Base-by-base conservation (phyloP, 176 grass and related monocot species). In the Aegilops longissima region DNA sequence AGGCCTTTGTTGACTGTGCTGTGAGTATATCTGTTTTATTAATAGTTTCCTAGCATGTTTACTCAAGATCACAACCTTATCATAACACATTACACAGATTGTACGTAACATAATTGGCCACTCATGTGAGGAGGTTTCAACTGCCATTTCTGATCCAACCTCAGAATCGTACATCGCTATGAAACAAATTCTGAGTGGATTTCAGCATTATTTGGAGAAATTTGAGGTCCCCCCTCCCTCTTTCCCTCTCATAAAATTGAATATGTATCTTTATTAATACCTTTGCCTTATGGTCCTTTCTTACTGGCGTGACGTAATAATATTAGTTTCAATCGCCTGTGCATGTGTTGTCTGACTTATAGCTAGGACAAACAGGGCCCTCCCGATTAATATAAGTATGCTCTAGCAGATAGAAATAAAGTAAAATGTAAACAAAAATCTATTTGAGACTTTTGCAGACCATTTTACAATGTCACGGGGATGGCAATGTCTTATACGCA, bases 201-300 rank as follows among this genome's bases (percentile, higher is more conserved):
- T 94, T 61, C 90, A 95, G 88, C 71, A 72, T 23, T 92, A 90
- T 82, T 84, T 95, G 84, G 33, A 77, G 45, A 90, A 91, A 45
- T 98, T 94, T 85, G 96, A 98, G 96, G 96, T 98, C 68, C 47
- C 54, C 52, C 42, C 49, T 13, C 78, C 23, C 51, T 54, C 51
- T 54, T 54, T 54, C 16, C 16, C 51, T 54, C 51, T 54, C 51
- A 18, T 54, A 7, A 42, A 77, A 7, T 6, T 54, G 51, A 54
- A 18, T 6, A 54, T 54, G 51, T 54, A 54, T 84, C 52, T 69
- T 52, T 23, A 24, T 75, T 62, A 52, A 9, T 36, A 33, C 31
- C 33, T 61, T 29, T 86, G 38, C 12, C 38, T 90, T 72, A 61
- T 10, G 14, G 61, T 64, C 44, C 8, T 61, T 51, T 85, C 31